A percentile compares a stretch with the other conserved stretches of the same genome.
phyloP scores from a whole-genome alignment of 1,284 basidiomycete species.

The Fistulinella staudtii region DNA sequence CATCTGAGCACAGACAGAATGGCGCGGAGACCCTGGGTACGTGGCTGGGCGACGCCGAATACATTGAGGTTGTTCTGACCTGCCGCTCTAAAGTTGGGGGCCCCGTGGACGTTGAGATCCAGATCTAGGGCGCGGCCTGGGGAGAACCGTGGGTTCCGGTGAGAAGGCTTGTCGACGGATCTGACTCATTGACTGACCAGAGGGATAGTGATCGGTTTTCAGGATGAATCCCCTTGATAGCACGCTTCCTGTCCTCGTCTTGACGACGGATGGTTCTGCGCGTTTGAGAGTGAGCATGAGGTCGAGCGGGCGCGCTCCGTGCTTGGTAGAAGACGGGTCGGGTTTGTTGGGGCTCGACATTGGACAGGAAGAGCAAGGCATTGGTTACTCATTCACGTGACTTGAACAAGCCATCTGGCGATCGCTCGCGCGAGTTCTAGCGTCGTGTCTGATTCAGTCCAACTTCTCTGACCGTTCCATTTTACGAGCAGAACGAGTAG shows the following conservation, averaged over 20 bases:
- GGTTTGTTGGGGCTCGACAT: too few relatives aligned
- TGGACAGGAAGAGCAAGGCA: too few relatives aligned
- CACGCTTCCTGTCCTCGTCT: constrained; percentile 84
- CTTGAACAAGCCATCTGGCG: too few relatives aligned
- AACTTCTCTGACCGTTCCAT: too few relatives aligned
- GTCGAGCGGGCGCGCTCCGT: constrained; percentile 41
- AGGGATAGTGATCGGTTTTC: constrained; percentile 92
- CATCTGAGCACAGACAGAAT: constrained; percentile 87
- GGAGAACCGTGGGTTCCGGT: neutral
- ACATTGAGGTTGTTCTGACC: constrained; percentile 78
- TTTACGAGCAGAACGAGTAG: too few relatives aligned
- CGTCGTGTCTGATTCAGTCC: too few relatives aligned
- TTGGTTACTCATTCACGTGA: too few relatives aligned
- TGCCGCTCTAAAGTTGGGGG: constrained; percentile 91
- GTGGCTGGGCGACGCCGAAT: constrained; percentile 93
- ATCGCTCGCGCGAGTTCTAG: too few relatives aligned
- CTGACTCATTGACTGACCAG: constrained; percentile 44
- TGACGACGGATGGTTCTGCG: constrained; percentile 74
- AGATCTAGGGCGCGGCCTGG: constrained; percentile 83
- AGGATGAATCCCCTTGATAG: constrained; percentile 87
- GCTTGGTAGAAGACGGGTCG: constrained; percentile 1
- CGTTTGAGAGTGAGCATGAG: constrained; percentile 58
- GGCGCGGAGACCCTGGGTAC: constrained; percentile 87
- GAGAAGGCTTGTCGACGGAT: constrained; percentile 4
- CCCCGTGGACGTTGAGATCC: constrained; percentile 90